These are phyloP conservation scores for Taiozyma sp. DNA, from an alignment of 1,139 yeast genomes.

Conservation along the genomic window DNA sequence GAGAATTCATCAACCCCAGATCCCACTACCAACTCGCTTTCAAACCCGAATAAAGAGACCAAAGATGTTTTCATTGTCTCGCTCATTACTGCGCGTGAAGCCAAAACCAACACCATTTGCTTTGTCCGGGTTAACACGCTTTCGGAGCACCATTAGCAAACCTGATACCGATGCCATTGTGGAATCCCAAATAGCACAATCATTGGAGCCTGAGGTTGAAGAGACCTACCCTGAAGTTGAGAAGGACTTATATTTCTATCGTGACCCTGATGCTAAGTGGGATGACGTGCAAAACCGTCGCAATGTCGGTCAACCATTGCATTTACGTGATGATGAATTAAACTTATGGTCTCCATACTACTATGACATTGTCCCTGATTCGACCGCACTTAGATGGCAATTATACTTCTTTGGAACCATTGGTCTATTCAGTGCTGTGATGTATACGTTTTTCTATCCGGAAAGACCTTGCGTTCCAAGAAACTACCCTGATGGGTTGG, in stretches of 20 bases:
- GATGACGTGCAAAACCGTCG: slow-evolving; percentile 84
- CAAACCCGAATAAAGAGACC: background rate
- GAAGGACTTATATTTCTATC: slow-evolving; percentile 48
- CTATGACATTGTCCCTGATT: slow-evolving; percentile 55
- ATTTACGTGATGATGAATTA: slow-evolving; percentile 65
- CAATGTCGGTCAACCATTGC: slow-evolving; percentile 68
- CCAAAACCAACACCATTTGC: background rate
- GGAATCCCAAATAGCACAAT: background rate
- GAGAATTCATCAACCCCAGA: background rate
- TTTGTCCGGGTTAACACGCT: background rate
- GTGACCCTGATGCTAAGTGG: slow-evolving; percentile 68
- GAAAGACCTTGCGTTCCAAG: slow-evolving; percentile 77
- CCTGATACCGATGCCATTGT: background rate
- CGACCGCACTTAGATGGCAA: slow-evolving; percentile 52
- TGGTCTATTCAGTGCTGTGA: slow-evolving; percentile 47
- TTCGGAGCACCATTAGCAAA: background rate
- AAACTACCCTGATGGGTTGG: slow-evolving; percentile 75
- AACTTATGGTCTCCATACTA: slow-evolving; percentile 90
- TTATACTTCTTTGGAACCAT: slow-evolving; percentile 51
- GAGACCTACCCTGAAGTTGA: slow-evolving; percentile 40
- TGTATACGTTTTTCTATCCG: slow-evolving; percentile 61
- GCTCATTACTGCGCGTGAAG: background rate
- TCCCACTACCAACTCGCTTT: background rate
- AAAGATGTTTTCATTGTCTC: background rate
- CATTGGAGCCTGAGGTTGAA: background rate